Percentiles rank a stretch among this genome's conserved stretches.
phyloP scores from a whole-genome alignment of 148 eudicot genomes.

The Nyssa sinensis region DNA sequence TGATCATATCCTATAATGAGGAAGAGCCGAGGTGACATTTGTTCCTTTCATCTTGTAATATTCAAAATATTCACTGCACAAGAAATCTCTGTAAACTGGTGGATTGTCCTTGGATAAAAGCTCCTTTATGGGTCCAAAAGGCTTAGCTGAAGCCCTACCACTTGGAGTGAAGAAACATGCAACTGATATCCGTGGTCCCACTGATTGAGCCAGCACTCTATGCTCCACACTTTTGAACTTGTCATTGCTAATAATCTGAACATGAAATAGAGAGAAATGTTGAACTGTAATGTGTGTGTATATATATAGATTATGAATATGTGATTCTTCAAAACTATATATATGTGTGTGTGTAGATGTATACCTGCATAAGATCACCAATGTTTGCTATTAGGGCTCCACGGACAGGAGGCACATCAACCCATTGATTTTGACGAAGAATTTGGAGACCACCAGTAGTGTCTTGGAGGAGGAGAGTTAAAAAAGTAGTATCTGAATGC shows the following conservation, averaged over 20 bases:
- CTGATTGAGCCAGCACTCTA: conserved; percentile 38
- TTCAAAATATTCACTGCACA: conserved; percentile 18
- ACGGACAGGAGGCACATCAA: conserved; percentile 38
- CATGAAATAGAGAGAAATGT: too few species aligned
- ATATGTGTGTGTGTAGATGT: too few species aligned
- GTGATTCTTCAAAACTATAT: too few species aligned
- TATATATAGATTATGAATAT: too few species aligned
- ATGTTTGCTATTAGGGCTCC: conserved; percentile 45
- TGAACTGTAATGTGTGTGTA: too few species aligned
- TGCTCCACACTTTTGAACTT: conserved; percentile 41
- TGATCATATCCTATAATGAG: conserved; percentile 10
- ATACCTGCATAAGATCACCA: conserved; percentile 58
- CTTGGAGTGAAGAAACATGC: conserved; percentile 44
- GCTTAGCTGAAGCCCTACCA: conserved; percentile 12
- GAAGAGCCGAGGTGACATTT: conserved; percentile 13
- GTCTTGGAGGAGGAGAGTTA: conserved; percentile 54
- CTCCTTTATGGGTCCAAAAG: conserved; percentile 41
- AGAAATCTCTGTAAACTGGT: conserved; percentile 33
- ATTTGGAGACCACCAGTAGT: conserved; percentile 49
- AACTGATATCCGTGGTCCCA: conserved; percentile 48
- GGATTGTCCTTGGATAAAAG: conserved; percentile 34
- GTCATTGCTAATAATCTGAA: conserved; percentile 44
- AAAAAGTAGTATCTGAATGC: conserved; percentile 54
- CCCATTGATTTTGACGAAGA: conserved; percentile 45
- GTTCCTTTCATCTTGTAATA: conserved; percentile 4